Evolutionary conservation across 2,329 filamentous ascomycete species (phyloP).

Genomic region (Alternaria gansuensis): DNA sequence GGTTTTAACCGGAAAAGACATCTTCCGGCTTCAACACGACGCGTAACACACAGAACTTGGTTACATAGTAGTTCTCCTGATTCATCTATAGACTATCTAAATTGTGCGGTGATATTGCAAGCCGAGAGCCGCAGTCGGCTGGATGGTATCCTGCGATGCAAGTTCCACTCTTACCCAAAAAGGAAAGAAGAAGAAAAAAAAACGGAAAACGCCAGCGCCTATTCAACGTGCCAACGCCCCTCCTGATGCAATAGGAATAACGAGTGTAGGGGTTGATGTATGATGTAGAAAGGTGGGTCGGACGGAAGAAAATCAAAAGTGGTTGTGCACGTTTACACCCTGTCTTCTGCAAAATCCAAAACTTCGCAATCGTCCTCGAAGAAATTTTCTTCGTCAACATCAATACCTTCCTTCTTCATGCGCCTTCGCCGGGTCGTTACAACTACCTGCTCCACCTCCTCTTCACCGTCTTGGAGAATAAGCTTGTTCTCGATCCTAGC

Average conservation of each 20-base stretch:
- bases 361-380: constrained; percentile 95
- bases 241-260: constrained; percentile 4
- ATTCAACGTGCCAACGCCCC: constrained; percentile 1
- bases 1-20: neutral
- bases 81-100: constrained; percentile 4
- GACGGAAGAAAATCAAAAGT: neutral
- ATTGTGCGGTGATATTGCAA: constrained; percentile 6
- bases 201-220: constrained; percentile 7
- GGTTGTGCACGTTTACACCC: constrained; percentile 51
- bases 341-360: constrained; percentile 78
- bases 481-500: constrained; percentile 51
- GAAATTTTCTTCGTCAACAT: constrained; percentile 74
- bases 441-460: constrained; percentile 78
- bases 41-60: neutral
- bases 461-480: constrained; percentile 63
- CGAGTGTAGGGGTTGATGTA: neutral
- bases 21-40: neutral
- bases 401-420: constrained; percentile 58
- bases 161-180: constrained; percentile 3
- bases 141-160: constrained; percentile 14
- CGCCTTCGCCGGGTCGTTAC: constrained; percentile 78
- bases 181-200: neutral
- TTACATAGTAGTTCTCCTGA: neutral
- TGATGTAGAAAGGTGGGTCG: neutral
- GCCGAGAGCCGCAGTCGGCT: constrained; percentile 8